These are phyloP conservation scores for Debaryomyces maramus DNA, from an alignment of 805 yeast genomes.

Conservation along the genomic window DNA sequence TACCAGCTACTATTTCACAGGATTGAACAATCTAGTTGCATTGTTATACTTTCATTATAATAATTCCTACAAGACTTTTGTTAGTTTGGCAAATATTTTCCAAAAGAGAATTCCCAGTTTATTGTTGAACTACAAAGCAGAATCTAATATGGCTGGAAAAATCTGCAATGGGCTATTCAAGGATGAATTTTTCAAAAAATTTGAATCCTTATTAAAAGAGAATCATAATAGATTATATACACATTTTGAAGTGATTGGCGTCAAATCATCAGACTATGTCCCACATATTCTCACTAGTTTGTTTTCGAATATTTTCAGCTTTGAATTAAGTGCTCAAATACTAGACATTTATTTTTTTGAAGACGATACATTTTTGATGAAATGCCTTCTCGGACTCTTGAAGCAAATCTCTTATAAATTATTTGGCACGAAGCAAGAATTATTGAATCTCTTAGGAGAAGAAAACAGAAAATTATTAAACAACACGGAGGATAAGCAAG, in stretches of 20 bases:
- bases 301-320: conserved; percentile 45
- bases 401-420: conserved; percentile 47
- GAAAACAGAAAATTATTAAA: conserved; percentile 5
- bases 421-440: conserved; percentile 50
- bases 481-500: neutral
- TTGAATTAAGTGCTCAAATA: conserved; percentile 49
- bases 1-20: conserved; percentile 29
- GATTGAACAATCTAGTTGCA: conserved; percentile 41
- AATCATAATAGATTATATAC: conserved; percentile 44
- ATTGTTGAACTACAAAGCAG: conserved; percentile 12
- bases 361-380: conserved; percentile 55
- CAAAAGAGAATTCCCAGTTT: conserved; percentile 27
- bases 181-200: conserved; percentile 31
- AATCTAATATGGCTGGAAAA: neutral
- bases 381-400: conserved; percentile 54
- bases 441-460: conserved; percentile 32
- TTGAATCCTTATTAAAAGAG: conserved; percentile 45
- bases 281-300: conserved; percentile 41
- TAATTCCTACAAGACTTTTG: conserved; percentile 36
- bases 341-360: conserved; percentile 64
- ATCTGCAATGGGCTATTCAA: conserved; percentile 6
- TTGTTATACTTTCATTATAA: conserved; percentile 38
- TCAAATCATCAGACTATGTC: conserved; percentile 46
- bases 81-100: conserved; percentile 39
- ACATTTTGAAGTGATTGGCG: conserved; percentile 47